These are phyloP conservation scores for Drechslerella stenobrocha DNA, from an alignment of 2,329 filamentous ascomycete species.

Conservation along the genomic window DNA sequence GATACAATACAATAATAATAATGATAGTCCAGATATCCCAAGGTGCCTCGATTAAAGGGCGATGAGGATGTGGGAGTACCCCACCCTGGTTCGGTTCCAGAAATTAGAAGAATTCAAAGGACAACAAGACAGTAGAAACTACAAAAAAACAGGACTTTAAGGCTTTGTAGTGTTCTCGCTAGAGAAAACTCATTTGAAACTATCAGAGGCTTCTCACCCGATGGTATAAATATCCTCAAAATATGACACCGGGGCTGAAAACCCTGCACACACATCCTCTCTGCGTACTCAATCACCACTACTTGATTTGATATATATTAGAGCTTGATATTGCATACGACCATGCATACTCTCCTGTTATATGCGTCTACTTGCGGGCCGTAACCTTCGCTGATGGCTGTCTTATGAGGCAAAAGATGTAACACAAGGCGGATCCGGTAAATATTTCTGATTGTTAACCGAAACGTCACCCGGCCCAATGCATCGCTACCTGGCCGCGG, in stretches of 20 bases:
- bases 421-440: conserved; percentile 20
- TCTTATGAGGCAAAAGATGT: conserved; percentile 15
- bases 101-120: neutral
- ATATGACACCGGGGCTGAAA: neutral
- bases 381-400: too few species aligned
- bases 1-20: conserved; percentile 10
- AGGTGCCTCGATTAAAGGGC: neutral
- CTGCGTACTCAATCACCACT: too few species aligned
- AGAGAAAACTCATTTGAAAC: neutral
- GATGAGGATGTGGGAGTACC: neutral
- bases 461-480: conserved; percentile 11
- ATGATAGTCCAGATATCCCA: neutral
- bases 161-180: neutral
- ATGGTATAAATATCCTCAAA: neutral
- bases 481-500: conserved; percentile 30
- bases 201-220: neutral
- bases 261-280: too few species aligned
- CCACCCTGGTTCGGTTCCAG: too few species aligned
- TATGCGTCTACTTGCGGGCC: too few species aligned
- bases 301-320: too few species aligned
- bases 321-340: too few species aligned
- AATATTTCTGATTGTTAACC: conserved; percentile 10
- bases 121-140: neutral
- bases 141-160: neutral
- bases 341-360: too few species aligned